A percentile compares a stretch with the other conserved stretches of the same genome.
Conservation (phyloP, 106 monocot species). For the Xerophyta viscosa region DNA sequence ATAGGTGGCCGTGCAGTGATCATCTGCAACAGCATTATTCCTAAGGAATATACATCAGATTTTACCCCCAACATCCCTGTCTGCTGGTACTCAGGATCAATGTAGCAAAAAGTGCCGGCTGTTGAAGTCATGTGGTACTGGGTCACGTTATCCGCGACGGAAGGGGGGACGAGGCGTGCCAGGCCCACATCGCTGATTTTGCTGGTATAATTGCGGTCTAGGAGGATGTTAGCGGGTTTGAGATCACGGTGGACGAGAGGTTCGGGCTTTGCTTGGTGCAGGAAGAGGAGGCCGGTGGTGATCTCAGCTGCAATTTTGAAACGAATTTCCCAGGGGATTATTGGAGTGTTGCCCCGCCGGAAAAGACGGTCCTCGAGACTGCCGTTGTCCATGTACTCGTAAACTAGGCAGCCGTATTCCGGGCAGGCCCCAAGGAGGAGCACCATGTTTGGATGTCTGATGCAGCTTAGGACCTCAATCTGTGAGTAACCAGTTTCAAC, state of each 20-base stretch:
- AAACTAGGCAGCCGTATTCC: no score
- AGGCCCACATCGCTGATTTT: no score
- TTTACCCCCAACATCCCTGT: slow-evolving; percentile 80
- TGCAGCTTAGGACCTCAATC: slow-evolving; percentile 52
- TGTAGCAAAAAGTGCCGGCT: slow-evolving; percentile 87
- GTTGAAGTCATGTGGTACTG: slow-evolving; percentile 78
- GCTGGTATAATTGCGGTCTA: no score
- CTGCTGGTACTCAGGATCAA: slow-evolving; percentile 93
- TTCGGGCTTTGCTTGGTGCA: slow-evolving; percentile 79
- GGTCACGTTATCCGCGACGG: slow-evolving; percentile 56
- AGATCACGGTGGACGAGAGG: slow-evolving; percentile 84
- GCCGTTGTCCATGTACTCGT: slow-evolving; percentile 81
- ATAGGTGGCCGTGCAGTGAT: slow-evolving; percentile 78
- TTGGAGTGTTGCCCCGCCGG: slow-evolving; percentile 45
- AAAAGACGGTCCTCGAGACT: slow-evolving; percentile 78
- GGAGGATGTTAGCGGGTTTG: no score
- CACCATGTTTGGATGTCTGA: slow-evolving; percentile 86
- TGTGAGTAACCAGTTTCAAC: slow-evolving; percentile 2
- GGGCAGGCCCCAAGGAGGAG: no score
- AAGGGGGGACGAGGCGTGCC: slow-evolving; percentile 62
- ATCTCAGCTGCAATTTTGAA: slow-evolving; percentile 84
- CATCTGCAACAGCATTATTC: slow-evolving; percentile 73
- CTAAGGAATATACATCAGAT: slow-evolving; percentile 78
- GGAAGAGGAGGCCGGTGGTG: slow-evolving; percentile 63
- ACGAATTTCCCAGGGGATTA: slow-evolving; percentile 62